These are phyloP conservation scores for Aspergillus ochraceoroseus DNA, from an alignment of 2,329 filamentous ascomycete species.

Conservation along the genomic window DNA sequence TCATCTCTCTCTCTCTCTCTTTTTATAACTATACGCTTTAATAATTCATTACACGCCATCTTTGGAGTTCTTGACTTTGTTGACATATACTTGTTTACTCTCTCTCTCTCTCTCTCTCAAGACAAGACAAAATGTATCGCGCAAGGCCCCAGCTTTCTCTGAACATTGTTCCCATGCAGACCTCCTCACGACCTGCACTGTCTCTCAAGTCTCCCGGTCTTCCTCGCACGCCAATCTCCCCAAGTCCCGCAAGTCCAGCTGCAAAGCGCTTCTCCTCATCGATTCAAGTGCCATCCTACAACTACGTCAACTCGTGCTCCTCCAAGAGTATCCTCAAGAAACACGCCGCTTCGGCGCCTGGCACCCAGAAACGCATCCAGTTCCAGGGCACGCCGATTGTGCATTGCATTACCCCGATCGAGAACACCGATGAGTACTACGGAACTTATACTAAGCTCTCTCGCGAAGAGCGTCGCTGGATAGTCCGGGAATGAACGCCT, in stretches of 20 bases:
- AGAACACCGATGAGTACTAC: slow-evolving; percentile 47
- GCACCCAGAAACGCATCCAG: slow-evolving; percentile 38
- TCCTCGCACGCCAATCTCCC: slow-evolving; percentile 44
- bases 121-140: slow-evolving; percentile 28
- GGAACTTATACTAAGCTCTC: slow-evolving; percentile 45
- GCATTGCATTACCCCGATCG: slow-evolving; percentile 47
- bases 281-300: slow-evolving; percentile 38
- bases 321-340: slow-evolving; percentile 50
- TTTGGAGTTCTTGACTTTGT: slow-evolving; percentile 26
- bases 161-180: slow-evolving; percentile 41
- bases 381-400: slow-evolving; percentile 45
- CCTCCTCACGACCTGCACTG: slow-evolving; percentile 34
- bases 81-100: slow-evolving; percentile 24
- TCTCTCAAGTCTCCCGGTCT: slow-evolving; percentile 43
- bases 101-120: slow-evolving; percentile 3
- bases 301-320: slow-evolving; percentile 43
- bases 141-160: slow-evolving; percentile 47
- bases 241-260: slow-evolving; percentile 40
- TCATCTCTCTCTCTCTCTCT: slow-evolving; percentile 1
- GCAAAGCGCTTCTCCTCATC: slow-evolving; percentile 41
- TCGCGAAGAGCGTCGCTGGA: slow-evolving; percentile 46
- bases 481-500: slow-evolving; percentile 33
- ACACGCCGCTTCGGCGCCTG: slow-evolving; percentile 21
- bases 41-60: not conserved
- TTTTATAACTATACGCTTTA: no score